Evolutionary conservation across 192 early-diverging fungal species (phyloP), one percentile per base, ranked within the genome.

Genomic region (Geranomyces michiganensis): DNA sequence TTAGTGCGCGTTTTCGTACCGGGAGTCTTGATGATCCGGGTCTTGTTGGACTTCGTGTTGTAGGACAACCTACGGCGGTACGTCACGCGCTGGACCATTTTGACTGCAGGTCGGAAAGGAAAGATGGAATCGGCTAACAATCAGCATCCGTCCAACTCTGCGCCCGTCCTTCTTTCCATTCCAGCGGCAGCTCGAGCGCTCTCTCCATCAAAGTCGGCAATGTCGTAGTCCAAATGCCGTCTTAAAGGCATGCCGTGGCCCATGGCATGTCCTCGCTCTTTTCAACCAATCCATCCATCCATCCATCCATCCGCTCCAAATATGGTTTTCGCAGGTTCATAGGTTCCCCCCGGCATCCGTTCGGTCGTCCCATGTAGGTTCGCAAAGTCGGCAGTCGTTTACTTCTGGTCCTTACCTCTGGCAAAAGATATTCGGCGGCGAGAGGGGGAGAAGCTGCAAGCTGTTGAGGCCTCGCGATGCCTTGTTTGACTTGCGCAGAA

Each of bases 31-130:
- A 93, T 88, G 76, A 92, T 82, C 73, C 86, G 78, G 81, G 84
- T 87, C 83, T 91, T 88, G 88, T 94, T 94, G 65, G 91, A 92
- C 81, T 89, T 91, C 79, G 92, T 93, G 89, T 94, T 92, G 89
- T 94, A 92, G 68, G 90, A 88, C 73, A 92, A 82, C 79, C 91
- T 86, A 77, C 92, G 85, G 79, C 92, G 84, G 88, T 92, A 93
- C 70, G 91, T 92, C 72, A 91, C 85, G 82, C 92, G 87, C 79
- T 92, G 89, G 78, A 78, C 89, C 90, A 92, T 92, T 67, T 76
- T 81, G 62, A 72, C 71, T 73, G 15, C 51, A 53, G 24, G 7
- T 4, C 7, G n/a, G 6, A 15, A 26, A 53, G 17, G 51, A 17
- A 53, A 7, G 51, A 6, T n/a, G 3, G 51, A n/a, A 15, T 26